These are phyloP conservation scores for Trametes gibbosa DNA, from an alignment of 768 basidiomycete genomes.

Conservation along the genomic window DNA sequence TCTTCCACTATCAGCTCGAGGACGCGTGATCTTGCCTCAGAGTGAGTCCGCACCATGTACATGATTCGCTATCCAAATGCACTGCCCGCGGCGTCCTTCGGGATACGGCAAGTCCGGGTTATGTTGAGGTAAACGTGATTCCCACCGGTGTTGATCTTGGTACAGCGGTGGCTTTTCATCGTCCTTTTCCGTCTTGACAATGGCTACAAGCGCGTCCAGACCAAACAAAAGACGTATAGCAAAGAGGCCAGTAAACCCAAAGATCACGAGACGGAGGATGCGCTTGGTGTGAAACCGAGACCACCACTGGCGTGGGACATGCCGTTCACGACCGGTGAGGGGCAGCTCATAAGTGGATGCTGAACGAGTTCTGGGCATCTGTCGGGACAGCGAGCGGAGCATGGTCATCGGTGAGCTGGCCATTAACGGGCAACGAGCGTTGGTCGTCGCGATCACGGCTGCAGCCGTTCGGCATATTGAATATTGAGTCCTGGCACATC, in stretches of 20 bases:
- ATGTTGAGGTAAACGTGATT: slow-evolving; percentile 31
- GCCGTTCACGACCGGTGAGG: slow-evolving; percentile 1
- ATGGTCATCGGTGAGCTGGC: slow-evolving; percentile 1
- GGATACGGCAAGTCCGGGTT: slow-evolving; percentile 27
- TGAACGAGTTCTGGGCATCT: neutral
- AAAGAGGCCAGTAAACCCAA: neutral
- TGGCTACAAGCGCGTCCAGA: neutral
- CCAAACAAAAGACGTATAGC: slow-evolving; percentile 6
- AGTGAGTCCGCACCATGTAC: slow-evolving; percentile 24
- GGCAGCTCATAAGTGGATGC: slow-evolving; percentile 9
- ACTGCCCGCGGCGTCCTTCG: slow-evolving; percentile 24
- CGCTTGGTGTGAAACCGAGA: slow-evolving; percentile 7
- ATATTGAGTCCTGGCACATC: neutral
- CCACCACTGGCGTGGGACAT: slow-evolving; percentile 2
- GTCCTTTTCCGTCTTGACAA: neutral
- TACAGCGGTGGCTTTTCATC: slow-evolving; percentile 25
- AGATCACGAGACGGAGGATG: slow-evolving; percentile 5
- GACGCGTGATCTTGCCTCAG: neutral
- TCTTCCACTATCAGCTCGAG: neutral
- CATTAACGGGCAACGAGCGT: neutral
- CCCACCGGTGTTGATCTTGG: slow-evolving; percentile 24
- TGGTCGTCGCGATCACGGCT: neutral
- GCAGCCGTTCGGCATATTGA: neutral
- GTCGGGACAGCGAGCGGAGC: slow-evolving; percentile 12
- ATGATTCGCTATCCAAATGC: slow-evolving; percentile 22